Evolutionary conservation across 192 early-diverging fungal genomes (phyloP).

Genomic region (Endogone sp.): DNA sequence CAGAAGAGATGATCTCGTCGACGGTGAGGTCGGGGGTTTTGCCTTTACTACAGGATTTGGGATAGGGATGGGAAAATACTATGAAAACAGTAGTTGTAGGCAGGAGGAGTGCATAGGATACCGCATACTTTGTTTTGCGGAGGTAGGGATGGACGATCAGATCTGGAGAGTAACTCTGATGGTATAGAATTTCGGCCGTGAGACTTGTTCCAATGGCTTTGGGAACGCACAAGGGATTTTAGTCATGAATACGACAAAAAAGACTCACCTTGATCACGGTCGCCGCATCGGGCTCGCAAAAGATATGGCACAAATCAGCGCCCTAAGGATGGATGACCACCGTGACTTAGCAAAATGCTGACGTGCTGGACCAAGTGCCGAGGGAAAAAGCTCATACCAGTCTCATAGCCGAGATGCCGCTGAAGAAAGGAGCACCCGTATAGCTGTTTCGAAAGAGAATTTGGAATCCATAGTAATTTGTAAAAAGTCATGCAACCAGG

Average conservation of each 20-base stretch:
- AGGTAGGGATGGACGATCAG: constrained; percentile 94
- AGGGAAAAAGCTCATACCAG: constrained; percentile 47
- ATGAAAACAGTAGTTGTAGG: not conserved
- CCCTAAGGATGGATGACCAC: constrained; percentile 48
- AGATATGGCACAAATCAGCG: constrained; percentile 78
- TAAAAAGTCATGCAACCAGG: no score
- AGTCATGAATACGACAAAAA: no score
- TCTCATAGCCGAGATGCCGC: constrained; percentile 64
- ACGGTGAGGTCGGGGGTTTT: constrained; percentile 1
- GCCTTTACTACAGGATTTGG: constrained; percentile 1
- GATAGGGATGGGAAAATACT: no score
- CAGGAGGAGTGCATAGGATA: constrained; percentile 1
- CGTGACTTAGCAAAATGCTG: constrained; percentile 8
- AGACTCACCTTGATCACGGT: constrained; percentile 64
- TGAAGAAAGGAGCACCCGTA: constrained; percentile 93
- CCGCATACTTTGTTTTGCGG: constrained; percentile 32
- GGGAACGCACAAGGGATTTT: no score
- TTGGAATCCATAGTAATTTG: no score
- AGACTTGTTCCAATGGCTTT: no score
- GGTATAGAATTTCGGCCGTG: no score
- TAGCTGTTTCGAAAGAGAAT: constrained; percentile 51
- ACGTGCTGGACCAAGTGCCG: not conserved
- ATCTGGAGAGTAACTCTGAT: constrained; percentile 49
- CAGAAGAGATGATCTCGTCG: constrained; percentile 41
- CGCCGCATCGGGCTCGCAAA: constrained; percentile 80